phyloP scores from a whole-genome alignment of 2,329 filamentous ascomycete species.

The Aaosphaeria pasadenensis region DNA sequence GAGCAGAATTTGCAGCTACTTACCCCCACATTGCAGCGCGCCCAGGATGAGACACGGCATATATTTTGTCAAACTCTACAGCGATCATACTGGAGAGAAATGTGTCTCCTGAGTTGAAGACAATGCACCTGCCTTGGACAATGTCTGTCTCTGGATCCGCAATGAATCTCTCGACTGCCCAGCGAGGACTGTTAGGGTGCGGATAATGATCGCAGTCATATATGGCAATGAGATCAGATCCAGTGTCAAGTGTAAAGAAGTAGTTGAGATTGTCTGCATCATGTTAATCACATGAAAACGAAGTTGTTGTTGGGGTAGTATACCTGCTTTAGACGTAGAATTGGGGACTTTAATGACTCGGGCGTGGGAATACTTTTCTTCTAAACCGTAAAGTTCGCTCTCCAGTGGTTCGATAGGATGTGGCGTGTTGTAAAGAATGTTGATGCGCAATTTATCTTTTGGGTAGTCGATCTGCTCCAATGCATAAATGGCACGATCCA shows the following conservation, averaged over 20 bases:
- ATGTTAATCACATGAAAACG: neutral
- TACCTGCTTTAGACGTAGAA: conserved; percentile 46
- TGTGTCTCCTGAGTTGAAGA: conserved; percentile 46
- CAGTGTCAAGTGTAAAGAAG: conserved; percentile 44
- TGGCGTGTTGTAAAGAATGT: conserved; percentile 50
- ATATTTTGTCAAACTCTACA: conserved; percentile 53
- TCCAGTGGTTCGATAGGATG: conserved; percentile 46
- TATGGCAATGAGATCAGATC: conserved; percentile 47
- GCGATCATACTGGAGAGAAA: conserved; percentile 48
- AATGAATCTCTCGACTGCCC: conserved; percentile 49
- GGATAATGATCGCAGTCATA: conserved; percentile 52
- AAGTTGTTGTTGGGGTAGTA: neutral
- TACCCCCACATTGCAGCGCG: conserved; percentile 44
- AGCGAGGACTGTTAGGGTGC: conserved; percentile 48
- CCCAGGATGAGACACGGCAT: conserved; percentile 50
- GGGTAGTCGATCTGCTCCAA: conserved; percentile 48
- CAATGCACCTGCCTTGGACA: conserved; percentile 49
- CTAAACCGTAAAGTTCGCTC: conserved; percentile 39
- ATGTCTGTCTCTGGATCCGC: conserved; percentile 44
- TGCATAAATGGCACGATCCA: conserved; percentile 46
- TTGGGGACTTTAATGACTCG: conserved; percentile 48
- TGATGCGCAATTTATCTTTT: conserved; percentile 45
- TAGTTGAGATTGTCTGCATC: conserved; percentile 48
- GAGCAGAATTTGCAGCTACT: neutral
- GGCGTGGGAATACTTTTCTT: conserved; percentile 38